Base-by-base conservation (phyloP, 2,329 filamentous ascomycete genomes). In the Harringtonia lauricola region DNA sequence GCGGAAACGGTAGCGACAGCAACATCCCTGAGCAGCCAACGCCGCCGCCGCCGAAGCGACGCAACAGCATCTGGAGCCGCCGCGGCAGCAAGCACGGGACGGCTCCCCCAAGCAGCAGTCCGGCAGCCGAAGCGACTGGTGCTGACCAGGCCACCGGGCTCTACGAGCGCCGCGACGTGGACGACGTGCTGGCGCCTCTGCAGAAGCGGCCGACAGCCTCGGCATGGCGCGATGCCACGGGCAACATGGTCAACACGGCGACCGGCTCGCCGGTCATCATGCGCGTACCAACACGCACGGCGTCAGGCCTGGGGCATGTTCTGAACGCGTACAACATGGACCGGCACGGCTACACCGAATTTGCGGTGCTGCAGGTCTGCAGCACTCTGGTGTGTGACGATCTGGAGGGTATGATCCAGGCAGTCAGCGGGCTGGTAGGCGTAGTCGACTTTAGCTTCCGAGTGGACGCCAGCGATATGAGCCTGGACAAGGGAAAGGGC, bases 371-470 rank as follows among this genome's bases (percentile, higher is more conserved):
- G 51, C 82, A 87, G 55, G 77, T 88, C 33, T 81, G 79, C 49
- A 82, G 76, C 43, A 68, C 74, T 43, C 77, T 84, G 47, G 73
- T 88, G 30, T 74, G 75, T 46, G 81, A 82, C 52, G 83, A 88
- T 59, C 59, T 88, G 33, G 72, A 76, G 48, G 71, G 70, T 48
- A 57, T 88, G 45, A 65, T 86, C 48, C 64, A 64, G 58, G 68
- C 69, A 24, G 75, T 88, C 1, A 80, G 72, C 54, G 71, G 71
- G 33, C 62, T 88, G 26, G 83, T 88, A 1, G 83, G 84, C 1
- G 82, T 86, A 49, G 69, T 86, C 19, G 83, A 88, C 57, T 89
- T 88, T 54, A 78, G 75, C 30, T 84, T 81, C 54, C 71, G 77
- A 47, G 61, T 79, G 17, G 67, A 56, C 24, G 45, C 47, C 28